A percentile compares a stretch with the other conserved stretches of the same genome.
These are phyloP conservation scores for Coemansia sp. DNA, from an alignment of 192 early-diverging fungal genomes.

Conservation along the genomic window DNA sequence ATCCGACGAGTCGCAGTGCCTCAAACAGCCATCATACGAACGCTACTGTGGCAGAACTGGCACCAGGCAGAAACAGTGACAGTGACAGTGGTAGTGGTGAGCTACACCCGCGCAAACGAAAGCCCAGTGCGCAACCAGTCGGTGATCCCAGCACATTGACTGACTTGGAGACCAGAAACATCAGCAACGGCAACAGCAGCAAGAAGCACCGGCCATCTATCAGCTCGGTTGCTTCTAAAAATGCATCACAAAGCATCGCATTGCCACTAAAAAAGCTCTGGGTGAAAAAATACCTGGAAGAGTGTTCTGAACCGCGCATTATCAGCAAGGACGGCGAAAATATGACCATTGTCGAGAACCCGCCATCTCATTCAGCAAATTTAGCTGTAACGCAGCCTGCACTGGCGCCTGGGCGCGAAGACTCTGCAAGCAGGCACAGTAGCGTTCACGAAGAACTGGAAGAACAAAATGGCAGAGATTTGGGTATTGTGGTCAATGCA, in stretches of 20 bases:
- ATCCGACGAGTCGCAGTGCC: not conserved
- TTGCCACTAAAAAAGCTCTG: slow-evolving; percentile 52
- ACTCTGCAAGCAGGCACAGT: not conserved
- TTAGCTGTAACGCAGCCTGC: not conserved
- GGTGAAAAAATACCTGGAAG: slow-evolving; percentile 49
- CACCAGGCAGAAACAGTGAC: too few species aligned
- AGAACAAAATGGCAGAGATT: not conserved
- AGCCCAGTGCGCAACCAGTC: not conserved
- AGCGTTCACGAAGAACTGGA: not conserved
- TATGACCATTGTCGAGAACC: not conserved
- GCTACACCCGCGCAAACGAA: not conserved
- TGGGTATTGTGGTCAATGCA: not conserved
- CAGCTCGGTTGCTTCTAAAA: not conserved
- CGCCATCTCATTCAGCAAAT: not conserved
- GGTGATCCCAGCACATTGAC: not conserved
- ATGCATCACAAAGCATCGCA: not conserved
- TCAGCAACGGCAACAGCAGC: slow-evolving; percentile 1
- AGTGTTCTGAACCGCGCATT: not conserved
- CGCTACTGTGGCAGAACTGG: not conserved
- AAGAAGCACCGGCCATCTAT: slow-evolving; percentile 27
- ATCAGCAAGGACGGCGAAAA: slow-evolving; percentile 10
- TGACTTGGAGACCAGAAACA: not conserved
- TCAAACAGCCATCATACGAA: slow-evolving; percentile 12
- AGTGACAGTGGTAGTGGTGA: not conserved
- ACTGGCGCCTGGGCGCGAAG: not conserved